phyloP scores from a whole-genome alignment of 2,329 filamentous ascomycete genomes.

The Hymenoscyphus occultus region DNA sequence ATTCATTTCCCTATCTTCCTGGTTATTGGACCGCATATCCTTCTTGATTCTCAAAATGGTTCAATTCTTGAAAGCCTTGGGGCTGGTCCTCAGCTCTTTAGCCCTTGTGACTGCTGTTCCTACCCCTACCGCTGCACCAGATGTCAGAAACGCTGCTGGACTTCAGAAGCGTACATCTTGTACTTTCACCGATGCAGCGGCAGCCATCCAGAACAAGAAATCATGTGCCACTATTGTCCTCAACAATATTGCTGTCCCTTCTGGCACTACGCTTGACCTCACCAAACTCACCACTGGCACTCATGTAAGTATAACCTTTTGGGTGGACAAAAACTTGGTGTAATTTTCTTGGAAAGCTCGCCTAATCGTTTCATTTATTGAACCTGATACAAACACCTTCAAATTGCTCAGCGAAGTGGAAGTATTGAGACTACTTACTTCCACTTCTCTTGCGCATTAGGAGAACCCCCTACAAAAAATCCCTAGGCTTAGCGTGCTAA shows the following conservation, averaged over 20 bases:
- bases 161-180: slow-evolving; percentile 39
- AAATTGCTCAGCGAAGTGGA: too few relatives aligned
- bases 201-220: slow-evolving; percentile 45
- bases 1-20: slow-evolving; percentile 8
- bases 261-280: slow-evolving; percentile 55
- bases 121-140: slow-evolving; percentile 27
- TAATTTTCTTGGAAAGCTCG: too few relatives aligned
- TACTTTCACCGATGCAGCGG: slow-evolving; percentile 47
- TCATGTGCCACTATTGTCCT: slow-evolving; percentile 54
- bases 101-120: slow-evolving; percentile 23
- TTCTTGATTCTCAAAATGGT: slow-evolving; percentile 21
- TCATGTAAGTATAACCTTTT: slow-evolving; percentile 12
- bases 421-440: background rate
- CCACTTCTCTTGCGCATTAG: background rate
- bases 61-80: slow-evolving; percentile 24
- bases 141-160: slow-evolving; percentile 17
- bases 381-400: too few relatives aligned
- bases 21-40: background rate
- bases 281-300: slow-evolving; percentile 50
- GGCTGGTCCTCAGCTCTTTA: slow-evolving; percentile 26
- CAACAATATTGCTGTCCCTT: slow-evolving; percentile 52
- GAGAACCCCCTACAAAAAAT: background rate
- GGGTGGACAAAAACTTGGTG: too few relatives aligned
- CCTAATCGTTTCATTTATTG: too few relatives aligned
- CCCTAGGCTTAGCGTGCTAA: background rate